A percentile compares a stretch with the other conserved stretches of the same genome.
phyloP scores from a whole-genome alignment of 164 flowering plant species.

The Sedum album region DNA sequence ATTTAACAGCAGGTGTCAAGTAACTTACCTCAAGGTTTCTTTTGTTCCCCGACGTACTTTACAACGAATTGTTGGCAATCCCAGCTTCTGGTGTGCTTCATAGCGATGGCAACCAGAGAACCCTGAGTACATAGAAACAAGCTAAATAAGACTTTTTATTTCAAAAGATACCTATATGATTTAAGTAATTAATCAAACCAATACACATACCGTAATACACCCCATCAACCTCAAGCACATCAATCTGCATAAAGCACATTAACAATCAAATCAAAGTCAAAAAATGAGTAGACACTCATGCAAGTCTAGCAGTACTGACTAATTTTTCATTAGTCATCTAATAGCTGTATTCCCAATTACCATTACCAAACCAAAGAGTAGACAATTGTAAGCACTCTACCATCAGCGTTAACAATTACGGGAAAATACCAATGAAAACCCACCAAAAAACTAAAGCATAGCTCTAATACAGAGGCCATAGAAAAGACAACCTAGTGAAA shows the following conservation, averaged over 20 bases:
- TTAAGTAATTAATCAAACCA: neutral
- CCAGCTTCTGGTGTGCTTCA: conserved; percentile 83
- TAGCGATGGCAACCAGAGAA: conserved; percentile 78
- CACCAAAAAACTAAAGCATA: too few relatives aligned
- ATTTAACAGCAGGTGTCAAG: neutral
- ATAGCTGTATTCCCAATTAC: neutral
- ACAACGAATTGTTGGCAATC: conserved; percentile 78
- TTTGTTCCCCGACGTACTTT: conserved; percentile 79
- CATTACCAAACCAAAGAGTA: neutral
- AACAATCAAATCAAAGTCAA: neutral
- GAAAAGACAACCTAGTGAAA: neutral
- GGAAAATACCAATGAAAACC: too few relatives aligned
- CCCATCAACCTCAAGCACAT: conserved; percentile 97
- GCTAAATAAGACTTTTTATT: too few relatives aligned
- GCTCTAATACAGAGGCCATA: too few relatives aligned
- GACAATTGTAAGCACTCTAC: neutral
- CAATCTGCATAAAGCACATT: conserved; percentile 62
- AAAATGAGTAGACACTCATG: neutral
- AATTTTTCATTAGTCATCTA: neutral
- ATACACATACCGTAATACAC: conserved; percentile 66
- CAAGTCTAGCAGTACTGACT: neutral
- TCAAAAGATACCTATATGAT: neutral
- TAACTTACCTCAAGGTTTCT: conserved; percentile 67
- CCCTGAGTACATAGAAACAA: neutral
- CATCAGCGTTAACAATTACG: neutral